These are phyloP conservation scores for Microdochium bolleyi DNA, from an alignment of 2,329 filamentous ascomycete genomes.

Conservation along the genomic window DNA sequence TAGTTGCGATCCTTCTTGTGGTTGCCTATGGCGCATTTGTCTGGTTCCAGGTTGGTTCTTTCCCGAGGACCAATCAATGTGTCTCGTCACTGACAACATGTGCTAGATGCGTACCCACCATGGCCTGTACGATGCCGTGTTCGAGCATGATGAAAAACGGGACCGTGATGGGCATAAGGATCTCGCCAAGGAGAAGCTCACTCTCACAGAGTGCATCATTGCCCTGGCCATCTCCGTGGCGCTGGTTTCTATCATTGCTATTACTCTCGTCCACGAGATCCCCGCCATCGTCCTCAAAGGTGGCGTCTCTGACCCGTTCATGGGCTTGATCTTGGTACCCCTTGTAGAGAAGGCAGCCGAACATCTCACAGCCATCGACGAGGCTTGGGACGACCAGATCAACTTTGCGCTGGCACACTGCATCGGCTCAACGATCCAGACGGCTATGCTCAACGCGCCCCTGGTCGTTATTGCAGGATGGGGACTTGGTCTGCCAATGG, in stretches of 20 bases:
- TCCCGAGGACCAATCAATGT: neutral
- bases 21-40: constrained; percentile 60
- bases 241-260: constrained; percentile 65
- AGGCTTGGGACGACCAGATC: constrained; percentile 77
- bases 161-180: constrained; percentile 59
- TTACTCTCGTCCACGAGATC: constrained; percentile 68
- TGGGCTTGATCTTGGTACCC: constrained; percentile 69
- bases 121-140: constrained; percentile 66
- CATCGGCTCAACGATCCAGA: constrained; percentile 81
- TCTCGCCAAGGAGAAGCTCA: constrained; percentile 57
- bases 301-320: constrained; percentile 42
- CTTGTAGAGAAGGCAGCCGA: constrained; percentile 83
- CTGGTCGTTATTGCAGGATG: constrained; percentile 78
- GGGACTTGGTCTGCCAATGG: constrained; percentile 63
- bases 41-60: constrained; percentile 48
- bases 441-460: constrained; percentile 79
- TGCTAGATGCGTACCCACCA: constrained; percentile 59
- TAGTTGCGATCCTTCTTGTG: constrained; percentile 63
- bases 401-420: constrained; percentile 83
- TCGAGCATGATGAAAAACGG: constrained; percentile 60
- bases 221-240: constrained; percentile 57
- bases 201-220: constrained; percentile 63
- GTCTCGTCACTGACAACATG: neutral
- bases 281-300: constrained; percentile 41
- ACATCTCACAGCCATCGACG: constrained; percentile 75